Conservation (phyloP, 2,329 filamentous ascomycete species). For the Taxawa tesnikishii region DNA sequence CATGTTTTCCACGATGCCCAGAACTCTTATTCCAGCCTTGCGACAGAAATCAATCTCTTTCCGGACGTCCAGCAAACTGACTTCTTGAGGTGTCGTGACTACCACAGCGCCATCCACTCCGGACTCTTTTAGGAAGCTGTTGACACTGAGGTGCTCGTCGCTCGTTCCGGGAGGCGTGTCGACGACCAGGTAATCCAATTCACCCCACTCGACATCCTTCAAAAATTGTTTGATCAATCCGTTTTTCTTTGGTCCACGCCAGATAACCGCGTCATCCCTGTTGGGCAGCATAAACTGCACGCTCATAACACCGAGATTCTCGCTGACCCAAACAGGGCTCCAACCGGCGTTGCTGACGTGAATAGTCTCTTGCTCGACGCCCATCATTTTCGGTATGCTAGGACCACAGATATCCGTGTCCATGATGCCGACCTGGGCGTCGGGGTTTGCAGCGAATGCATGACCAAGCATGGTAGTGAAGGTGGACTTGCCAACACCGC, state of each 20-base stretch:
- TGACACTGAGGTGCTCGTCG: conserved; percentile 91
- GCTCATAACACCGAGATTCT: conserved; percentile 92
- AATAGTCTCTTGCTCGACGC: conserved; percentile 84
- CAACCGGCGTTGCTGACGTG: conserved; percentile 81
- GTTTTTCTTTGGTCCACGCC: conserved; percentile 97
- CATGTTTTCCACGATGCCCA: conserved; percentile 97
- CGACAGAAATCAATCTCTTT: conserved; percentile 97
- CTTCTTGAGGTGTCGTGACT: conserved; percentile 91
- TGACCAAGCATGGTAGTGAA: conserved; percentile 82
- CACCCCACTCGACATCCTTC: conserved; percentile 96
- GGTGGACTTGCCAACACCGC: conserved; percentile 91
- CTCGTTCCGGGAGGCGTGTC: conserved; percentile 93
- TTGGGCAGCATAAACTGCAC: conserved; percentile 97
- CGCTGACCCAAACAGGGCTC: conserved; percentile 90
- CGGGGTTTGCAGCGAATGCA: conserved; percentile 72
- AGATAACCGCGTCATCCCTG: conserved; percentile 89
- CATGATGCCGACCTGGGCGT: conserved; percentile 81
- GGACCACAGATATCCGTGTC: conserved; percentile 97
- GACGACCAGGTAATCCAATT: conserved; percentile 82
- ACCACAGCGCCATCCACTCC: conserved; percentile 89
- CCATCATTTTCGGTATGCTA: conserved; percentile 97
- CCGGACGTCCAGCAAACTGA: conserved; percentile 78
- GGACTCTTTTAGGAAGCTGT: conserved; percentile 78
- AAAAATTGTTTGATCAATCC: conserved; percentile 95
- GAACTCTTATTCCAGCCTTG: conserved; percentile 78